Percentiles rank a stretch among this genome's conserved stretches.
phyloP scores from a whole-genome alignment of 1,284 basidiomycete species.

The Papiliotrema nemorosa region DNA sequence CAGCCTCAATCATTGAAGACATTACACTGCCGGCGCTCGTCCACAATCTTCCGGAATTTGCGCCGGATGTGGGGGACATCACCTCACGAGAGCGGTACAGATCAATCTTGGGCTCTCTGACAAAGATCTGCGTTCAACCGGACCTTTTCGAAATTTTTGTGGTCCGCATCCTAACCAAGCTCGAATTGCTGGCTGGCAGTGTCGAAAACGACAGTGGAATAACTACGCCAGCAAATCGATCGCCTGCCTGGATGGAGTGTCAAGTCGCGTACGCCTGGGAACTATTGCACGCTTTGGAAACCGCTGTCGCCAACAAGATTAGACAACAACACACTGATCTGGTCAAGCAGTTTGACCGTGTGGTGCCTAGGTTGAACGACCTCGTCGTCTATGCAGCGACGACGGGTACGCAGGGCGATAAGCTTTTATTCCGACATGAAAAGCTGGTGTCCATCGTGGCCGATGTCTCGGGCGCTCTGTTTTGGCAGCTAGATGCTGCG shows the following conservation, averaged over 20 bases:
- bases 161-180: constrained; percentile 71
- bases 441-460: constrained; percentile 65
- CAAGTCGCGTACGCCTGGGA: constrained; percentile 75
- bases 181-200: constrained; percentile 59
- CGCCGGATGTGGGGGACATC: constrained; percentile 59
- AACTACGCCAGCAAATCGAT: too few species aligned
- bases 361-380: constrained; percentile 68
- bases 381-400: constrained; percentile 60
- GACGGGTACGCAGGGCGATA: constrained; percentile 26
- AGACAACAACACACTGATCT: constrained; percentile 64
- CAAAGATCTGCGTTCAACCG: constrained; percentile 68
- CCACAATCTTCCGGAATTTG: constrained; percentile 63
- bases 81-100: constrained; percentile 63
- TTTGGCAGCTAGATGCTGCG: constrained; percentile 62
- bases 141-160: constrained; percentile 81
- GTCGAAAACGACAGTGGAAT: constrained; percentile 12
- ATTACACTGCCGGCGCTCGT: constrained; percentile 79
- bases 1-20: constrained; percentile 66
- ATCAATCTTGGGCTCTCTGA: constrained; percentile 66
- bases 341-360: constrained; percentile 67
- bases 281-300: constrained; percentile 65
- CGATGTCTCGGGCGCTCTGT: constrained; percentile 64
- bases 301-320: constrained; percentile 65
- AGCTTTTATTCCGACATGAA: constrained; percentile 57
- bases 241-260: constrained; percentile 51